Evolutionary conservation across 345 rosid genomes (phyloP), one percentile per base, ranked within the genome.

Genomic region (Moringa oleifera): DNA sequence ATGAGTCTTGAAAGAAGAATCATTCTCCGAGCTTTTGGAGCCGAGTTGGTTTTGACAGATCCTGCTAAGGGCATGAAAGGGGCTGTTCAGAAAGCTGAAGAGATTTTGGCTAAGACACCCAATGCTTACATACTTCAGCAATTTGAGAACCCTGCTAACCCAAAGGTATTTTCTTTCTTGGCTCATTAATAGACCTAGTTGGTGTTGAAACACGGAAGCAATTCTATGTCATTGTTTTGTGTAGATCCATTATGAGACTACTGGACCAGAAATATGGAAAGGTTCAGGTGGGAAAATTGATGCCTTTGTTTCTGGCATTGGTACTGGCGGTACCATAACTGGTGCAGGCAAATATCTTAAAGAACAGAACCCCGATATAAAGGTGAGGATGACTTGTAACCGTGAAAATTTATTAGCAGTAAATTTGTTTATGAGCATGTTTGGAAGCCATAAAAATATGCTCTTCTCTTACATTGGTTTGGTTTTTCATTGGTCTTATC

Each of bases 51-150:
- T 64, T 81, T 89, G 7, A 92, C 98, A 1, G 89, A 89, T 71
- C 95, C 96, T 23, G 88, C 95, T 24, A 84, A 84, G 66, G 96
- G 95, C 62, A 85, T 92, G 93, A 87, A 92, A 81, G 98, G 96
- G 0, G 96, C 95, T 74, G 80, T 89, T 53, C 93, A 85, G 64
- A 92, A 89, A 82, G 98, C 95, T 0, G 89, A 92, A 55, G 96
- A 92, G 82, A 84, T 92, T 68, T 61, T 73, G 59, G 89, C 86
- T 0, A 82, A 84, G 68, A 92, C 91, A 33, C 91, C 95, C 12
- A 68, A 89, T 21, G 79, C 95, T 45, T 92, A 89, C 76, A 87
- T 92, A 47, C 98, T 87, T 45, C 96, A 92, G 73, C 96, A 89
- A 68, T 92, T 91, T 64, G 95, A 91, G 62, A 92, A 92, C 57